Conservation (phyloP, 2,329 filamentous ascomycete species). For the Diaporthe helianthi region DNA sequence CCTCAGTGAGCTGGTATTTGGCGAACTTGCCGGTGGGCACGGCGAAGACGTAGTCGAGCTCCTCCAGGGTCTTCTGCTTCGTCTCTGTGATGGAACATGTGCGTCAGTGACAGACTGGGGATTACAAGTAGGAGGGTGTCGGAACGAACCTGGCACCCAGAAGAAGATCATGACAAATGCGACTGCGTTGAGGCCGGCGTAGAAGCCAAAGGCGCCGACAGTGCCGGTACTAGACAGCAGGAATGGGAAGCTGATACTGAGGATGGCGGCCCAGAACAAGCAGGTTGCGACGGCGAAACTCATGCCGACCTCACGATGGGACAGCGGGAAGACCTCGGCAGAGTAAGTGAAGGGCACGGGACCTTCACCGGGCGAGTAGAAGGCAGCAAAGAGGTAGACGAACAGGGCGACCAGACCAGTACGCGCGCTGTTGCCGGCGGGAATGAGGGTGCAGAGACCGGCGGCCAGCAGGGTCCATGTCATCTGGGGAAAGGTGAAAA, state of each 20-base stretch:
- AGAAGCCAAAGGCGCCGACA: conserved; percentile 57
- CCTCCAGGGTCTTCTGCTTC: conserved; percentile 58
- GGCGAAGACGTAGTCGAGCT: conserved; percentile 66
- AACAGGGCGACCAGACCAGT: conserved; percentile 59
- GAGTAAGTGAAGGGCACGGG: conserved; percentile 74
- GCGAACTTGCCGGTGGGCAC: conserved; percentile 66
- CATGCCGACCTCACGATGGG: conserved; percentile 76
- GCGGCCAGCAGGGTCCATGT: conserved; percentile 64
- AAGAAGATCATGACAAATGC: conserved; percentile 65
- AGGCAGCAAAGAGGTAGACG: conserved; percentile 42
- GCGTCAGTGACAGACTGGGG: not conserved
- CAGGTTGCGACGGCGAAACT: conserved; percentile 72
- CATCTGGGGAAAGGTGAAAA: conserved; percentile 72
- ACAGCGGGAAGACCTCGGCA: conserved; percentile 75
- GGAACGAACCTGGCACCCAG: conserved; percentile 50
- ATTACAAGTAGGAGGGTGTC: not conserved
- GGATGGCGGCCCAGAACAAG: conserved; percentile 64
- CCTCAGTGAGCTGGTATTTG: conserved; percentile 62
- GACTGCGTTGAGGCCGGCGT: conserved; percentile 62
- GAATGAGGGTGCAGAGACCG: conserved; percentile 60
- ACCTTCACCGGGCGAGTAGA: conserved; percentile 59
- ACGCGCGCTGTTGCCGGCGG: conserved; percentile 35
- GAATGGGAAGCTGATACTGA: conserved; percentile 68
- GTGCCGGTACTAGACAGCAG: conserved; percentile 56
- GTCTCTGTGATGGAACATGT: conserved; percentile 49